Percentiles rank a stretch among this genome's conserved stretches.
These are phyloP conservation scores for Coemansia sp. DNA, from an alignment of 192 early-diverging fungal species.

Conservation along the genomic window DNA sequence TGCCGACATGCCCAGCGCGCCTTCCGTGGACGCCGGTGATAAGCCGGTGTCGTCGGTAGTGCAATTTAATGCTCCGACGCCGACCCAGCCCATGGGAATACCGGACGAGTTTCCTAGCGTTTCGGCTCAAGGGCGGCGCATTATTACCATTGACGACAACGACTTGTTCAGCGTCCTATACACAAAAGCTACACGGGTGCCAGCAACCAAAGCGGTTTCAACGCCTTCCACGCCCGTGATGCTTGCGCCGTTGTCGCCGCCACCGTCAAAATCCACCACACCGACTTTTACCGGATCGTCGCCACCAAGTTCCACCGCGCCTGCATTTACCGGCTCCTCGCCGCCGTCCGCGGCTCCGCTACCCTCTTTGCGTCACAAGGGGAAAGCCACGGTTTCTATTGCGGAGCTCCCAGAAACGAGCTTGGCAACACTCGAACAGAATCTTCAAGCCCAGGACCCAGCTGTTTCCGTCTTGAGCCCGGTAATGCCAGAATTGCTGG, in stretches of 20 bases:
- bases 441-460: background rate
- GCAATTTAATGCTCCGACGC: background rate
- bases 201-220: background rate
- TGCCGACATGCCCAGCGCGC: background rate
- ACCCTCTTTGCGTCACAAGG: background rate
- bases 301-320: background rate
- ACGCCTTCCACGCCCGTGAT: background rate
- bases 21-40: background rate
- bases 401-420: background rate
- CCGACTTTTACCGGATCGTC: background rate
- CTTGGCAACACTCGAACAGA: background rate
- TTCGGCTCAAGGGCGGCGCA: slow-evolving; percentile 8
- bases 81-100: background rate
- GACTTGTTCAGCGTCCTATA: slow-evolving; percentile 26
- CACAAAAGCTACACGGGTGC: no score
- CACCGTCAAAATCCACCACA: background rate
- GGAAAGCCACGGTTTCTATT: background rate
- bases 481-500: background rate
- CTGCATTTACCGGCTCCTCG: slow-evolving; percentile 4
- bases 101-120: background rate
- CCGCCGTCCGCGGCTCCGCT: background rate
- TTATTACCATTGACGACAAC: slow-evolving; percentile 27
- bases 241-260: background rate
- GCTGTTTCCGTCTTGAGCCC: background rate
- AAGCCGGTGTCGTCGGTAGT: background rate